Base-by-base conservation (phyloP, 2,329 filamentous ascomycete genomes). In the Verticillium tricorpus region DNA sequence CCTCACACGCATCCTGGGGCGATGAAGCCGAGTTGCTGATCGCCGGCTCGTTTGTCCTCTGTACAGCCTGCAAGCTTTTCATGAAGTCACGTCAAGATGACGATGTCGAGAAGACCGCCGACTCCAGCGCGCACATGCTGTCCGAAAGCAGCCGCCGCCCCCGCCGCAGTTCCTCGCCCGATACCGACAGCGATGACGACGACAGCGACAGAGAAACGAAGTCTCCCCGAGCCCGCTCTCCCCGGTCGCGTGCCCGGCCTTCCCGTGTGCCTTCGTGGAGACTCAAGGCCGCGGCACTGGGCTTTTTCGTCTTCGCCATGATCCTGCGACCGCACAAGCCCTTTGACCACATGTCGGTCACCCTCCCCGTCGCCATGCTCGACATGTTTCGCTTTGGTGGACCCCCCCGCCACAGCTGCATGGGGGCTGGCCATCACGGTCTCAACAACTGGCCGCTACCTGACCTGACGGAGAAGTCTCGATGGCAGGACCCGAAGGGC, bases 271-370 rank as follows among this genome's bases (percentile, higher is more conserved):
- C 55, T 19, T 39, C 57, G 7, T 45, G 37, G 37, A 31, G 40
- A 12, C 22, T 62, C 56, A 67, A 67, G 56, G 54, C 65, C 2
- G 62, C 60, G 5, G 5, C 70, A 1, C 58, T 67, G 6, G 61
- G 64, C 22, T 68, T 72, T 22, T 56, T 74, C 8, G 39, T 57
- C 15, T 57, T 69, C 28, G 64, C 64, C 0, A 56, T 67, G n/a
- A 50, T 70, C 8, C 35, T 72, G n/a, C 67, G 73, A 37, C 70
- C 72, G n/a, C 61, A 67, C 17, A 67, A 69, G 57, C 73, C 73
- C 3, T 75, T 73, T 63, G 63, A 67, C 57, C 68, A 71, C 40
- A 67, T 75, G 63, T 70, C 72, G 5, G 66, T 69, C 9, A 75
- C 73, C 0, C 66, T 75, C 5, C 72, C 73, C 1, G 61, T 73